Percentiles rank a stretch among this genome's conserved stretches.
phyloP scores from a whole-genome alignment of 2,329 filamentous ascomycete species.

The Onygenales sp. region DNA sequence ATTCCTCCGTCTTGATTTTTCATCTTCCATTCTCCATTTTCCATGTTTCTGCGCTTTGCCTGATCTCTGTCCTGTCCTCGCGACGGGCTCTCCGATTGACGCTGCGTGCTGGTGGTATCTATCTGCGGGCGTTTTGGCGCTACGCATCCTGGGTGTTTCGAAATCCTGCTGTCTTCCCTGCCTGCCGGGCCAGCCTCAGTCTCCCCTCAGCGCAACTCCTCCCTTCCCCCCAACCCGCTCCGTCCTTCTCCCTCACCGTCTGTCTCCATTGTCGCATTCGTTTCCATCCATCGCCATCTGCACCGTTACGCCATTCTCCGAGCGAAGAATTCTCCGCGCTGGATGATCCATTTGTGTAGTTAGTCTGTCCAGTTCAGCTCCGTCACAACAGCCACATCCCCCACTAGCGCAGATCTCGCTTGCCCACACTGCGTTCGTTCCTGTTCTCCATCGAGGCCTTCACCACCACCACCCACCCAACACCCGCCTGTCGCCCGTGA shows the following conservation, averaged over 20 bases:
- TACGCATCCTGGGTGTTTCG: not conserved
- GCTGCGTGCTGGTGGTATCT: not conserved
- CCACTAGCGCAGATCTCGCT: constrained; percentile 3
- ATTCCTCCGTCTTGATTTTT: not conserved
- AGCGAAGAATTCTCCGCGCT: not conserved
- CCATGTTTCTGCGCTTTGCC: not conserved
- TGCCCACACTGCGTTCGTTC: not conserved
- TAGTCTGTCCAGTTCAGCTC: not conserved
- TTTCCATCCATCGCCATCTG: not conserved
- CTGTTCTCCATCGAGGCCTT: not conserved
- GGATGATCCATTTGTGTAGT: not conserved
- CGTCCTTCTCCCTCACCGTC: not conserved
- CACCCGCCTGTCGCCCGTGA: not conserved
- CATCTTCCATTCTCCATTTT: not conserved
- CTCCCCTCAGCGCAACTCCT: not conserved
- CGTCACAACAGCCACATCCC: not conserved
- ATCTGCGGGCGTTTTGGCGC: not conserved
- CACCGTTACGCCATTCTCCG: not conserved
- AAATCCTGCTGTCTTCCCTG: not conserved
- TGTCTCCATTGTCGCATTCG: not conserved
- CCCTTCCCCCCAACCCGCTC: not conserved
- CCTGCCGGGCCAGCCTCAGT: not conserved
- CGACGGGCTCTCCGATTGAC: too few relatives aligned
- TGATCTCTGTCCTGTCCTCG: too few relatives aligned
- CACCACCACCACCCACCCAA: not conserved